Base-by-base conservation (phyloP, 2,329 filamentous ascomycete genomes). In the Diplodia mutila region DNA sequence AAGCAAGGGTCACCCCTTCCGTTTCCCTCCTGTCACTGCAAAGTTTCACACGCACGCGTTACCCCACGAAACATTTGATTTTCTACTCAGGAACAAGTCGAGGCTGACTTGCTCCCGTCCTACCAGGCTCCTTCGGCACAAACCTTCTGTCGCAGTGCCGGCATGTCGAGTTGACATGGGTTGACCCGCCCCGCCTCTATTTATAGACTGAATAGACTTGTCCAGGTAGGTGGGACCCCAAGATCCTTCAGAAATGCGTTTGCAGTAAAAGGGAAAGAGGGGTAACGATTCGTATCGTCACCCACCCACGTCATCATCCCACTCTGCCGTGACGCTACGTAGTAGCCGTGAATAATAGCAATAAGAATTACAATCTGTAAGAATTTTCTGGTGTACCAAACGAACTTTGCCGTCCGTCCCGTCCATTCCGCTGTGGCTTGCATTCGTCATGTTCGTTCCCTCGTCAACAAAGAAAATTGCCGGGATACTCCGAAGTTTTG, bases 361-460 rank as follows among this genome's bases (percentile, higher is more conserved):
- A 63, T 63, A 52, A 48, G 51, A 51, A 63, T 63, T 63, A 63
- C 49, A 37, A 63, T 51, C 16, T 63, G 51, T 46, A 63, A 34
- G 59, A 37, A 51, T 29, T 25, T 37, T 21, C 25, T 25, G 42
- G 34, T 23, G 29, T 37, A 37, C 21, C 32, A 42, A 63, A 25
- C 59, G 46, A 63, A 37, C n/a, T 11, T 29, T 51, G 12, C 29
- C 29, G 21, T 14, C 14, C 46, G 25, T 48, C 16, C 39, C 29
- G 37, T 12, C 39, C 16, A 8, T 8, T 18, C 34, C 18, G 18
- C 46, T 49, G 2, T 8, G 18, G 27, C 46, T 34, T 18, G 25
- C 14, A 6, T 46, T 61, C 18, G 29, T n/a, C 25, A 29, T 21
- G 9, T 29, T n/a, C 14, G 42, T 46, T 46, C 18, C 18, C 42